These are phyloP conservation scores for Penicillium crustosum DNA, from an alignment of 2,329 filamentous ascomycete genomes.

Conservation along the genomic window DNA sequence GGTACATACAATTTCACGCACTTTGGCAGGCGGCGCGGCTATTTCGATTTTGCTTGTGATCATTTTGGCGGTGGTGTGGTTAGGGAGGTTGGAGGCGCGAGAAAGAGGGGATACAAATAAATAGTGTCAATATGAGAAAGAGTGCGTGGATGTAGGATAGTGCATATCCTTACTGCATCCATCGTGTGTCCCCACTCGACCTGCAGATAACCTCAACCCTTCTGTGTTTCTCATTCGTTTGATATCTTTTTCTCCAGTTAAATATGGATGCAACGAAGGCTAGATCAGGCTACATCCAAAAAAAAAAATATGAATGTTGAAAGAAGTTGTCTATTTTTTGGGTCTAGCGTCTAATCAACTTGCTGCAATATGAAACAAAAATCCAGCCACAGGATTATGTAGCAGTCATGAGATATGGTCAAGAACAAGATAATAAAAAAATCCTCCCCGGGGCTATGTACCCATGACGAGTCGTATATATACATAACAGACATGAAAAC, in stretches of 20 bases:
- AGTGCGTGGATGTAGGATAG: background rate
- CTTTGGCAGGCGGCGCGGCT: slow-evolving; percentile 25
- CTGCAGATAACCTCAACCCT: background rate
- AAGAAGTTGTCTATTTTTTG: background rate
- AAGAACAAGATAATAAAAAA: background rate
- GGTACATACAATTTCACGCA: slow-evolving; percentile 29
- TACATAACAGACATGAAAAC: slow-evolving; percentile 5
- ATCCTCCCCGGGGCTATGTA: background rate
- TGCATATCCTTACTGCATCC: background rate
- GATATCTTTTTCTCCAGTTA: too few relatives aligned
- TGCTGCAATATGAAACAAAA: background rate
- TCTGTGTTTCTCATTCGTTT: background rate
- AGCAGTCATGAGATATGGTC: background rate
- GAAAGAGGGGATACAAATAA: slow-evolving; percentile 1
- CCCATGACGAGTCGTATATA: slow-evolving; percentile 2
- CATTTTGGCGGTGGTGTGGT: slow-evolving; percentile 14
- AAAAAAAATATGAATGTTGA: background rate
- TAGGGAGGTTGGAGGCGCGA: background rate
- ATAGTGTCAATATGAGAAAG: background rate
- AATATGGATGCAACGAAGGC: background rate
- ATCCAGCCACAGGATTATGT: background rate
- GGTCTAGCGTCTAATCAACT: background rate
- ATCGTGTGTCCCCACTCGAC: background rate
- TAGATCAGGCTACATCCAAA: background rate
- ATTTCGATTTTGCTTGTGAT: slow-evolving; percentile 28